A percentile compares a stretch with the other conserved stretches of the same genome.
Evolutionary conservation across 2,329 filamentous ascomycete genomes (phyloP).

Genomic region (Penicillium janthinellum): DNA sequence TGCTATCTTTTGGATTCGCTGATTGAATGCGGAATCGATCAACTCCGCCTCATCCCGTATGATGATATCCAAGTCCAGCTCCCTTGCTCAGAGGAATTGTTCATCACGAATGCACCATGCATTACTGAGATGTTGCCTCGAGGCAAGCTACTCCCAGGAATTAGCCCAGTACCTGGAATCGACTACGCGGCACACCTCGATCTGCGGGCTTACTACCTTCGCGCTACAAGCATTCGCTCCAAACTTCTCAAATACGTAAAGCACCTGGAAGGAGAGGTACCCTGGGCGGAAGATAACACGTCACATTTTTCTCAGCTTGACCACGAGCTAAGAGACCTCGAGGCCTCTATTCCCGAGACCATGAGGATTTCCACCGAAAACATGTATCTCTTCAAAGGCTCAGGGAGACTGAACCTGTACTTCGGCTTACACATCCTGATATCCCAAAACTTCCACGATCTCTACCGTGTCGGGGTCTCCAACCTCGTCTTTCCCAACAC

Average conservation of each 20-base stretch:
- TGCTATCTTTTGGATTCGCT: neutral
- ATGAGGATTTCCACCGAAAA: neutral
- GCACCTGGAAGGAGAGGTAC: neutral
- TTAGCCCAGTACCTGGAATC: neutral
- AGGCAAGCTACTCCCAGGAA: neutral
- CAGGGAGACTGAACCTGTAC: neutral
- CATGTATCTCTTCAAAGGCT: neutral
- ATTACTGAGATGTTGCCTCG: neutral
- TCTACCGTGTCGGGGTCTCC: neutral
- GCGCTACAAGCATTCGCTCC: neutral
- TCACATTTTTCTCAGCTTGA: neutral
- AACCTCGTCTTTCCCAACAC: slow-evolving; percentile 1
- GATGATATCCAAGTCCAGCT: neutral
- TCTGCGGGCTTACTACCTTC: neutral
- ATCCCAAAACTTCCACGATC: slow-evolving; percentile 1
- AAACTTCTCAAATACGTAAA: slow-evolving; percentile 1
- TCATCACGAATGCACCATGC: neutral
- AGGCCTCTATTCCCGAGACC: neutral
- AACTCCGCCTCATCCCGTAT: neutral
- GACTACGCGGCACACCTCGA: neutral
- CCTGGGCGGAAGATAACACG: neutral
- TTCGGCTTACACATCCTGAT: neutral
- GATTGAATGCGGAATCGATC: slow-evolving; percentile 1
- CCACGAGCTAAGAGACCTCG: neutral
- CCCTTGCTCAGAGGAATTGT: neutral